Conservation (phyloP, 805 yeast genomes). For the Candida ipomoeae region DNA sequence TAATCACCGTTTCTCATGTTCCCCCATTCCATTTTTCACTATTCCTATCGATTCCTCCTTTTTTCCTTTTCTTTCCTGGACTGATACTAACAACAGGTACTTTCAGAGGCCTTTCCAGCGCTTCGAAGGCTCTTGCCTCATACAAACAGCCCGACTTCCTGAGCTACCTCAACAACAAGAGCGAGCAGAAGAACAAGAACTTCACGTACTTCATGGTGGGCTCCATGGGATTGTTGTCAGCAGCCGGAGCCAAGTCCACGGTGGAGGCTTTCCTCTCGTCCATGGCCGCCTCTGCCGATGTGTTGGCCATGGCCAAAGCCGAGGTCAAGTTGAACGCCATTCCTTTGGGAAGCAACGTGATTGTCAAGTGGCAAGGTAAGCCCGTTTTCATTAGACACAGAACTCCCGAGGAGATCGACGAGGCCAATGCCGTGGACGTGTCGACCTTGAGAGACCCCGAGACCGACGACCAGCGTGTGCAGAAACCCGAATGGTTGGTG, state of each 20-base stretch:
- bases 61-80: too few relatives aligned
- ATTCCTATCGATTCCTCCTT: too few relatives aligned
- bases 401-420: conserved; percentile 86
- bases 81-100: conserved; percentile 27
- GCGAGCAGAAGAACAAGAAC: conserved; percentile 69
- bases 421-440: conserved; percentile 84
- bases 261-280: conserved; percentile 89
- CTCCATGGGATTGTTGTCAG: conserved; percentile 81
- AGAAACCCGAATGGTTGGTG: conserved; percentile 96
- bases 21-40: too few relatives aligned
- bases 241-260: conserved; percentile 94
- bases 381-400: conserved; percentile 99
- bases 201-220: conserved; percentile 98
- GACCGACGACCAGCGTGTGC: conserved; percentile 86
- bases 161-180: conserved; percentile 69
- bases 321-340: conserved; percentile 91
- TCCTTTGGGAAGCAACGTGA: conserved; percentile 96
- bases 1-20: too few relatives aligned
- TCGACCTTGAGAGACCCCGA: conserved; percentile 88
- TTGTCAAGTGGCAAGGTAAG: conserved; percentile 99
- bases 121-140: conserved; percentile 58
- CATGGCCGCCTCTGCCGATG: conserved; percentile 98
- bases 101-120: conserved; percentile 49
- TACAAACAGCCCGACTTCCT: conserved; percentile 91
- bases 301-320: conserved; percentile 98